Evolutionary conservation across 495 filamentous ascomycete genomes (phyloP), one percentile per base, ranked within the genome.

Genomic region (Daldinia grandis): DNA sequence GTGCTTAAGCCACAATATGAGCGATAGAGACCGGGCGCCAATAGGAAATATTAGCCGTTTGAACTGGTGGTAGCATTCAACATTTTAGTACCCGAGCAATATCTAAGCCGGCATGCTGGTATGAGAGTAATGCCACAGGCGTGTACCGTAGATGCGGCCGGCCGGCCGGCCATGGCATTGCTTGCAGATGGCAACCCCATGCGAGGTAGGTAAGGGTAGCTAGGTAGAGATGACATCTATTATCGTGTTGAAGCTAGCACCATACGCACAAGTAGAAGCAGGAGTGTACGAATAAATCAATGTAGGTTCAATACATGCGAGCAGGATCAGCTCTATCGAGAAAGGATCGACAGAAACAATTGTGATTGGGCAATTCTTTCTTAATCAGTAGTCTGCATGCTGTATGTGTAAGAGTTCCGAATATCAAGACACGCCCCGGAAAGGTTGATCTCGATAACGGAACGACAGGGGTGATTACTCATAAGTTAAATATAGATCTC

Each of bases 401-500:
- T 35, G 31, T 27, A 59, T 30, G 53, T 31, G 21, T 56, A 28
- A 30, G 30, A 35, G 55, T 42, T 49, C 55, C 38, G 69, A 64
- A 60, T 33, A 60, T 64, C n/a, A 5, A 58, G 58, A 68, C 51
- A 68, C 54, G 53, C 58, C 51, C 25, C 28, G 47, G 8, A 63
- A 53, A 50, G 58, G 58, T 62, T 71, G 62, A 71, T 54, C 55
- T 40, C 28, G 35, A 35, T 40, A 28, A n/a, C 30, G 44, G 62
- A 49, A 35, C 12, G 28, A 35, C 62, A 71, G 58, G 68, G 68
- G 57, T 71, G 4, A 15, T 50, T 49, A 50, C 31, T 53, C 42
- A n/a, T 44, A 38, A 31, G 35, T 37, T 40, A 69, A 68, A 68
- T 68, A 72, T 72, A 72, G 69, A 68, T 68, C 64, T 56, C n/a